Evolutionary conservation across 1,139 yeast genomes (phyloP), one percentile per base, ranked within the genome.

Genomic region (Yamadazyma conglobata): DNA sequence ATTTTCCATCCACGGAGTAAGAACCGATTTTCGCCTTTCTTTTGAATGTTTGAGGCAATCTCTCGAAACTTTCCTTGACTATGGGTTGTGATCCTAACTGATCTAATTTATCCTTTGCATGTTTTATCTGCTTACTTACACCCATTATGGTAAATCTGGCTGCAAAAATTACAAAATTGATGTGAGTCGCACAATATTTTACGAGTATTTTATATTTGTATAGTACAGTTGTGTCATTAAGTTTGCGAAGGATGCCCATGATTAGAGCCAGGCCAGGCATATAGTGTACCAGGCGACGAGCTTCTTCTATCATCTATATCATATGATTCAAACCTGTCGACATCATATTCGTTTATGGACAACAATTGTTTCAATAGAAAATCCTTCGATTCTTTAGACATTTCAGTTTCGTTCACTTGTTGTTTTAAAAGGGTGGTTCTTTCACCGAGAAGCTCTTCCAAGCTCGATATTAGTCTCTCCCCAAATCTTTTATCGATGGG

Each of bases 261-360:
- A 40, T 77, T 68, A 5, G 77, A 67, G 0, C 84, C 83, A 0
- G 85, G 85, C 85, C 85, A 78, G 1, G 85, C 85, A 22, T 73
- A 60, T 7, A 78, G 62, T 31, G 52, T 56, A 32, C 67, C 70
- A 1, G 68, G 68, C 5, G 61, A 57, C 2, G 58, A 46, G 4
- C 58, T 52, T 27, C 56, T 39, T 28, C 59, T 55, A 18, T 49
- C 45, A 1, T 35, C 37, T 14, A 35, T 43, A 3, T 48, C 52
- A 5, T 43, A 35, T 1, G 49, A 25, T 17, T 58, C 58, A 17
- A 52, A 38, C 16, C 29, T 33, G 3, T 24, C 32, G 2, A 32
- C 10, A 40, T 40, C 26, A n/a, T n/a, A n/a, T 33, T 40, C 22
- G 41, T 47, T 27, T 3, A 56, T 34, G 16, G 39, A 34, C 5